Conservation (phyloP, 2,329 filamentous ascomycete genomes). For the Volutella citrinella region DNA sequence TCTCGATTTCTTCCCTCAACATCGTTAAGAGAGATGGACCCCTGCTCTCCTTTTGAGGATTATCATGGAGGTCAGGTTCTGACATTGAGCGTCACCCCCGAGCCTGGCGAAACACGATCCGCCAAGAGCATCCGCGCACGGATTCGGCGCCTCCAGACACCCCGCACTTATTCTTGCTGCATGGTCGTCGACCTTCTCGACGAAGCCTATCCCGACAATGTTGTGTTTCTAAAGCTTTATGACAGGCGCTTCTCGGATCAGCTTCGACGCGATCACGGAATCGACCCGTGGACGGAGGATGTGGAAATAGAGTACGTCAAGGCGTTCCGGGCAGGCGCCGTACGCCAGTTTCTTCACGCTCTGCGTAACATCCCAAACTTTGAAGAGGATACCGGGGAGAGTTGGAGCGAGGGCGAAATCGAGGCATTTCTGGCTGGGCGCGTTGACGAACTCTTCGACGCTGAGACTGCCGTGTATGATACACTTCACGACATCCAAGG, state of each 20-base stretch:
- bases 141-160: no score
- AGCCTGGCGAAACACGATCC: no score
- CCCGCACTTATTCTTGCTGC: no score
- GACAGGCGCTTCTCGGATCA: constrained; percentile 18
- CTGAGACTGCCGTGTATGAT: constrained; percentile 17
- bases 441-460: constrained; percentile 5
- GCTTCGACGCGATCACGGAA: constrained; percentile 8
- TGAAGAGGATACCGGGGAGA: constrained; percentile 7
- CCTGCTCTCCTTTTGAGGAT: no score
- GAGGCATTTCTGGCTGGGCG: constrained; percentile 14
- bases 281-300: constrained; percentile 8
- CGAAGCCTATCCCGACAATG: not conserved
- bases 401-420: constrained; percentile 15
- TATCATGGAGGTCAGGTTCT: no score
- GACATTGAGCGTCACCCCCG: no score
- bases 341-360: constrained; percentile 1
- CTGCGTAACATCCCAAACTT: not conserved
- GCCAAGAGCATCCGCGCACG: no score
- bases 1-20: no score
- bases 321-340: not conserved
- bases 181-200: constrained; percentile 18
- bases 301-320: not conserved
- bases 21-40: no score
- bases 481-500: constrained; percentile 15
- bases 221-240: constrained; percentile 21